A percentile compares a stretch with the other conserved stretches of the same genome.
phyloP scores from a whole-genome alignment of 116 monocot species.

The Zostera marina region DNA sequence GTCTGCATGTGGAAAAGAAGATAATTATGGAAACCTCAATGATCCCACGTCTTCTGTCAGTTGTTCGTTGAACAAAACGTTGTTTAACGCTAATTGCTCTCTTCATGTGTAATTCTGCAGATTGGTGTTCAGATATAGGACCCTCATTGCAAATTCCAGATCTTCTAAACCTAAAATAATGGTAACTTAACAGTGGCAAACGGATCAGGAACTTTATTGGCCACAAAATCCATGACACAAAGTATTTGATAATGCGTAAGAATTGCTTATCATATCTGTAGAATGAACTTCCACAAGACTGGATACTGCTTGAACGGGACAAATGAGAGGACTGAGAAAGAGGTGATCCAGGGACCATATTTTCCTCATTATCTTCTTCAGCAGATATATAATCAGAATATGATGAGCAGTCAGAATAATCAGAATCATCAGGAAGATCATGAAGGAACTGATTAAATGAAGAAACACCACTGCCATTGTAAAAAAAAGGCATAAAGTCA shows the following conservation, averaged over 20 bases:
- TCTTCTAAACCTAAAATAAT: slow-evolving; percentile 19
- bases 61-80: slow-evolving; percentile 50
- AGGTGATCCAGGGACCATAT: slow-evolving; percentile 51
- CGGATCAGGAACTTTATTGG: slow-evolving; percentile 36
- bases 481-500: background rate
- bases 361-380: slow-evolving; percentile 65
- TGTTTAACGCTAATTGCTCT: slow-evolving; percentile 34
- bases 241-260: slow-evolving; percentile 20
- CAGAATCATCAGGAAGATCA: slow-evolving; percentile 73
- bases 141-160: slow-evolving; percentile 5
- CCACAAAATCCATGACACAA: slow-evolving; percentile 71
- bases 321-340: slow-evolving; percentile 67
- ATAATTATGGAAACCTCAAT: slow-evolving; percentile 39
- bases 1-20: background rate
- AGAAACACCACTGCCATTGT: slow-evolving; percentile 73
- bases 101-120: slow-evolving; percentile 7
- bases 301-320: slow-evolving; percentile 54
- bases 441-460: slow-evolving; percentile 94
- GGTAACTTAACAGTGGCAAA: slow-evolving; percentile 31
- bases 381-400: slow-evolving; percentile 36
- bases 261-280: slow-evolving; percentile 34
- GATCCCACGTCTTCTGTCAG: slow-evolving; percentile 85
- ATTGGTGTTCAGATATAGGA: slow-evolving; percentile 2
- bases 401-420: slow-evolving; percentile 46
- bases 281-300: slow-evolving; percentile 53